Base-by-base conservation (phyloP, 306 rosid genomes). In the Crotalaria pallida region DNA sequence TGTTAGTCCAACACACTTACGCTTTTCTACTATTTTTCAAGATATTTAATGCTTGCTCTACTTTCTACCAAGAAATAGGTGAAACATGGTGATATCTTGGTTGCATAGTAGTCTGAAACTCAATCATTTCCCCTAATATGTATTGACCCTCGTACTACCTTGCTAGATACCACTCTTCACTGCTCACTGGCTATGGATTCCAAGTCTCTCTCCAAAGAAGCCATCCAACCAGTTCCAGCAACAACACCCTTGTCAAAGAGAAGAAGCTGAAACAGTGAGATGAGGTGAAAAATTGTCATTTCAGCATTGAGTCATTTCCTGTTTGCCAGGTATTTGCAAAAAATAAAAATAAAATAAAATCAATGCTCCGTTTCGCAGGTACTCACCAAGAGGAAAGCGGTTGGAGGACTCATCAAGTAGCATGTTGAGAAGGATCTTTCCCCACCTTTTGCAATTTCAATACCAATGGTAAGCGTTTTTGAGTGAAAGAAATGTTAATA, bases 381-480 rank as follows among this genome's bases (percentile, higher is more conserved):
- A 77, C 86, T 92, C 31, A 85, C 86, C 75, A 88, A 78, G 86
- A 92, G 81, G 89, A 86, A 79, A 82, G 79, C 81, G 21, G 44
- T 65, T 11, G 85, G 87, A 66, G 83, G 75, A 59, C 83, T 81
- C 16, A 84, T 92, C 43, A 84, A 79, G 69, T 77, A 19, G 95
- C 96, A 49, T 50, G 58, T 81, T 1, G 74, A 76, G 48, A 88
- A 73, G 52, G 86, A 10, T 61, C 77, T 69, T 84, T 85, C 71
- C 86, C 83, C 5, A 21, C 72, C 16, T 84, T 80, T 69, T 62
- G 75, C 45, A 72, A 23, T 15, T 88, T 75, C 74, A 52, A 67
- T 8, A 43, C 43, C 40, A 58, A 78, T 56, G 82, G 92, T 89
- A 75, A n/a, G 24, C 12, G 51, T 58, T 77, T n/a, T 47, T 1